These are phyloP conservation scores for Fusarium torulosum DNA, from an alignment of 2,329 filamentous ascomycete genomes.

Conservation along the genomic window DNA sequence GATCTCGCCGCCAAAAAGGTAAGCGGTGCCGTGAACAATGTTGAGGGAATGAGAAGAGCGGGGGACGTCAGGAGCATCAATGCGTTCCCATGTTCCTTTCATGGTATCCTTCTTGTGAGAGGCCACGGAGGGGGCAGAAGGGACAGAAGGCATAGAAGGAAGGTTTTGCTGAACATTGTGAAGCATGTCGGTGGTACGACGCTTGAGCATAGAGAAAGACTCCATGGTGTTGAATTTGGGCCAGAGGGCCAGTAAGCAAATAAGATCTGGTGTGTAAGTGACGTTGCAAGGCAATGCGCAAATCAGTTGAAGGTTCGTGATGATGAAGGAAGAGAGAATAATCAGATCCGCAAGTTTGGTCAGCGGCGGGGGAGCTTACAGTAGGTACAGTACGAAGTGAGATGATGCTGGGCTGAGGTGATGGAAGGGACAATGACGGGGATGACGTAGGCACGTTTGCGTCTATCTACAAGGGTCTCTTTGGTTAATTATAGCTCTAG, in stretches of 20 bases:
- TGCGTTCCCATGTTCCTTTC: slow-evolving; percentile 71
- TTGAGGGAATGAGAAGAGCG: slow-evolving; percentile 82
- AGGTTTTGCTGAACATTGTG: slow-evolving; percentile 63
- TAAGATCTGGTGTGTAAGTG: slow-evolving; percentile 2
- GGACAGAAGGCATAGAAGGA: slow-evolving; percentile 54
- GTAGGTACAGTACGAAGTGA: slow-evolving; percentile 31
- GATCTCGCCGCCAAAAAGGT: slow-evolving; percentile 83
- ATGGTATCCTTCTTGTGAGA: slow-evolving; percentile 52
- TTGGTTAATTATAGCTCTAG: slow-evolving; percentile 16
- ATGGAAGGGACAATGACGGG: slow-evolving; percentile 19
- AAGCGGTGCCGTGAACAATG: slow-evolving; percentile 66
- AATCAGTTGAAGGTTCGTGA: slow-evolving; percentile 4
- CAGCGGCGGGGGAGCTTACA: slow-evolving; percentile 43
- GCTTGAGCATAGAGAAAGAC: slow-evolving; percentile 65
- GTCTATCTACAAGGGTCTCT: slow-evolving; percentile 24
- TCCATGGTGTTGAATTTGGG: slow-evolving; percentile 54
- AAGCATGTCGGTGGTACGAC: slow-evolving; percentile 67
- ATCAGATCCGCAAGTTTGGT: slow-evolving; percentile 17
- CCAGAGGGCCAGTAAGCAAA: slow-evolving; percentile 23
- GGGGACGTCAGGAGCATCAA: slow-evolving; percentile 67
- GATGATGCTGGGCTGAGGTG: slow-evolving; percentile 29
- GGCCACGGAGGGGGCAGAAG: slow-evolving; percentile 51
- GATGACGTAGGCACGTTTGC: slow-evolving; percentile 39
- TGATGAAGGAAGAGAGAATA: slow-evolving; percentile 33
- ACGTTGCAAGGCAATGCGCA: neutral